Evolutionary conservation across 768 basidiomycete species (phyloP), one percentile per base, ranked within the genome.

Genomic region (Dioszegia aurantiaca): DNA sequence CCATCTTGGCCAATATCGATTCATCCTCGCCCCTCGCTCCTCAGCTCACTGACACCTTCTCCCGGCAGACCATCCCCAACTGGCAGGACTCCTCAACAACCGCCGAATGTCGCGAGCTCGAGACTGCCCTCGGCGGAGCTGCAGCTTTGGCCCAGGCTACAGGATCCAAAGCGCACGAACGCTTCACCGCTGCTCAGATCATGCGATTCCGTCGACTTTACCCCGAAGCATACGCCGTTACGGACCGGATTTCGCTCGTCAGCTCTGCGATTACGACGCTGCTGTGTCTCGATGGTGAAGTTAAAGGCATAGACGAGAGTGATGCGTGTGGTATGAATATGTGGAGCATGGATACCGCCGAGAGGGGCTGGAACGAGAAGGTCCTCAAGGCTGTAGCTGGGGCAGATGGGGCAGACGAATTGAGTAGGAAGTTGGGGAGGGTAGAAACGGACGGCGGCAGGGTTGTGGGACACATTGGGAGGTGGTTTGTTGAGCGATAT

Each of bases 61-160:
- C 88, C 5, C 77, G 84, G 12, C 80, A 80, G 1, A 81, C 81
- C 61, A 83, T 86, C 3, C 89, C 89, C 10, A 91, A 91, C 69
- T 93, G 90, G 90, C 89, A 92, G 73, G 90, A 92, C 75, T 89
- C 88, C 1, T 90, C 88, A 0, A 91, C 89, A 0, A 86, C 84
- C 0, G 76, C 78, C 41, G 88, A 91, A 64, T 92, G 90, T 69
- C 78, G 78, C 55, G 81, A 80, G 58, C 77, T 92, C 41, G 87
- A 90, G 68, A 80, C 79, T 0, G 80, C 79, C 36, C 78, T 87
- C 10, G 89, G 89, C 36, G 88, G 88, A 4, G 76, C 86, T 0
- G 86, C 87, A 59, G 82, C 77, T 4, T 79, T 93, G 8, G 85
- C 89, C 9, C 83, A 87, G 70, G 76, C 87, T 12, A 87, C 87